Evolutionary conservation across 352 stramenopile species (phyloP).

Genomic region (Globisporangium cylindrosporum): DNA sequence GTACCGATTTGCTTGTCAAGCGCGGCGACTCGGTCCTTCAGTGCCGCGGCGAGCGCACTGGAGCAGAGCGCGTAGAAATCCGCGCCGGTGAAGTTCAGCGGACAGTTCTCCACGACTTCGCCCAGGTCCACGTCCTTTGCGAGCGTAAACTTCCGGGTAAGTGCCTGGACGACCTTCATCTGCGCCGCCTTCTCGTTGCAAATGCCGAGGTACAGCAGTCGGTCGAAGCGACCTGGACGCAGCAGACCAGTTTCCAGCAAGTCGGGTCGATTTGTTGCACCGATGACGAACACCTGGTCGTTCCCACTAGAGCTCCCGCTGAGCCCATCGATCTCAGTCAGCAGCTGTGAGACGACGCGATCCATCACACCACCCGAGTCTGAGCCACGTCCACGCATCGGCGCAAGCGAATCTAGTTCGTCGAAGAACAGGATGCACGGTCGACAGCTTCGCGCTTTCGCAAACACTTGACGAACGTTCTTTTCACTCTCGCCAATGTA

Average conservation of each 20-base stretch:
- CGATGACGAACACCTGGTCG: constrained; percentile 94
- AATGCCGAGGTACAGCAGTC: constrained; percentile 81
- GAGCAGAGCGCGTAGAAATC: constrained; percentile 86
- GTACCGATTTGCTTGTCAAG: constrained; percentile 65
- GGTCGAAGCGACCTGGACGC: constrained; percentile 89
- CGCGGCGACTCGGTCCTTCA: constrained; percentile 72
- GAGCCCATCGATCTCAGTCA: constrained; percentile 94
- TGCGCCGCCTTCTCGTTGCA: constrained; percentile 70
- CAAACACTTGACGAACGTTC: constrained; percentile 95
- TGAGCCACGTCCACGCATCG: constrained; percentile 86
- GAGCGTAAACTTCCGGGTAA: constrained; percentile 79
- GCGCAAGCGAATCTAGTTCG: constrained; percentile 89
- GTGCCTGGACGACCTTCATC: constrained; percentile 78
- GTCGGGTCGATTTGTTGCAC: constrained; percentile 96
- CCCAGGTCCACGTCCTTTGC: constrained; percentile 56
- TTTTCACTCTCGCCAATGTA: constrained; percentile 98
- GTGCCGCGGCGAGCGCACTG: constrained; percentile 61
- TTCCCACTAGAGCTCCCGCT: constrained; percentile 44
- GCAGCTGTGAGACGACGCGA: constrained; percentile 94
- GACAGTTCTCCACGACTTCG: constrained; percentile 55
- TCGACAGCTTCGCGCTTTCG: constrained; percentile 70
- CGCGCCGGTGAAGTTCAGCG: constrained; percentile 76
- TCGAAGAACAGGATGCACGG: constrained; percentile 94
- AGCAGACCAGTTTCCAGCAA: constrained; percentile 94
- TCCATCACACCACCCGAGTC: constrained; percentile 94